Evolutionary conservation across 108 stramenopile species (phyloP).

Genomic region (Conticribra weissflogii): DNA sequence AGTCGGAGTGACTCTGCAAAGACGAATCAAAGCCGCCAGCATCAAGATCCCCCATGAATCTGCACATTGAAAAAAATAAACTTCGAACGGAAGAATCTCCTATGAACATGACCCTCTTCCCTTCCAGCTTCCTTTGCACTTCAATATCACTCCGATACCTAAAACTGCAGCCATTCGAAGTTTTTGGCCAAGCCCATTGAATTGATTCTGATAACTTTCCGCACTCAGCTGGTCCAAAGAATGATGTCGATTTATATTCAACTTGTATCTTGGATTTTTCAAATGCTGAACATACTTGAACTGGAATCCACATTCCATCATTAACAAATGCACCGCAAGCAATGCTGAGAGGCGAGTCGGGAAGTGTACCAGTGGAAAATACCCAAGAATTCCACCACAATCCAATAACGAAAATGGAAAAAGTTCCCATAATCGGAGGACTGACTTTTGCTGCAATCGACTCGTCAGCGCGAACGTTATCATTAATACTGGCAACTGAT

Average conservation of each 20-base stretch:
- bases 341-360: background rate
- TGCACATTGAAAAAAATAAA: slow-evolving; percentile 41
- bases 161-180: slow-evolving; percentile 33
- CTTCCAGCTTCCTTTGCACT: slow-evolving; percentile 23
- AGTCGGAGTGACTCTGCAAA: slow-evolving; percentile 32
- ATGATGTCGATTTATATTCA: slow-evolving; percentile 7
- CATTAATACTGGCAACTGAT: background rate
- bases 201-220: slow-evolving; percentile 1
- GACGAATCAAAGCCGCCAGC: slow-evolving; percentile 44
- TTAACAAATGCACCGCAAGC: slow-evolving; percentile 36
- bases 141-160: slow-evolving; percentile 18
- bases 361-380: background rate
- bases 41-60: slow-evolving; percentile 41
- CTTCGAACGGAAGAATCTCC: slow-evolving; percentile 51
- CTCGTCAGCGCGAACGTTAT: slow-evolving; percentile 16
- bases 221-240: slow-evolving; percentile 25
- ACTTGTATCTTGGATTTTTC: background rate
- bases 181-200: slow-evolving; percentile 50
- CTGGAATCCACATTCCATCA: slow-evolving; percentile 46
- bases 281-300: slow-evolving; percentile 28
- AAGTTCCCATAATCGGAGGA: slow-evolving; percentile 44
- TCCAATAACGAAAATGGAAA: slow-evolving; percentile 28
- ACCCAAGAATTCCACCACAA: slow-evolving; percentile 17
- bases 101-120: slow-evolving; percentile 42
- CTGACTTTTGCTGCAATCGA: slow-evolving; percentile 28